phyloP scores from a whole-genome alignment of 176 grass and related monocot genomes.

The Metroxylon sagu region DNA sequence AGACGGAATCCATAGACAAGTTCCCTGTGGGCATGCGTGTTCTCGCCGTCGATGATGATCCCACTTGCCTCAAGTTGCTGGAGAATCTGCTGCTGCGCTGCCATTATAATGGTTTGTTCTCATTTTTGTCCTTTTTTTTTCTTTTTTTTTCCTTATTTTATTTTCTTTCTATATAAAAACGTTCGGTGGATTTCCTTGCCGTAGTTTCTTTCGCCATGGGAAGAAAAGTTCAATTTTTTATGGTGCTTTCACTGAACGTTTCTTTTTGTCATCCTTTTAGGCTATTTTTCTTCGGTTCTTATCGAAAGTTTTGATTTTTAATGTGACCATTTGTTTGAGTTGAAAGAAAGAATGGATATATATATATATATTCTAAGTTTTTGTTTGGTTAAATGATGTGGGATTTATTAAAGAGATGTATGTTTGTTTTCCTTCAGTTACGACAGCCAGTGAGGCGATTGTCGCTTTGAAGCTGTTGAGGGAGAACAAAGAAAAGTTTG shows the following conservation, averaged over 20 bases:
- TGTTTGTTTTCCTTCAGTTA: slow-evolving; percentile 28
- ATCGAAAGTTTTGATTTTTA: no score
- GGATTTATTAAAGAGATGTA: no score
- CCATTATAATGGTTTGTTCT: slow-evolving; percentile 6
- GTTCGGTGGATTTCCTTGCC: no score
- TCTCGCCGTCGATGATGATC: slow-evolving; percentile 20
- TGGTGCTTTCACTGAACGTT: no score
- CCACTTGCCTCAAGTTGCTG: slow-evolving; percentile 18
- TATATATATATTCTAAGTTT: neutral
- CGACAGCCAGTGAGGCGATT: slow-evolving; percentile 23
- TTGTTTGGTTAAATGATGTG: neutral
- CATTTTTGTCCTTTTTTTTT: no score
- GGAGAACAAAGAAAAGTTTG: slow-evolving; percentile 39
- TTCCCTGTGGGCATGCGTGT: slow-evolving; percentile 15
- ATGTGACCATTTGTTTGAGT: no score
- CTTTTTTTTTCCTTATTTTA: neutral
- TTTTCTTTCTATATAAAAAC: neutral
- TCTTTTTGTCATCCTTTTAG: neutral
- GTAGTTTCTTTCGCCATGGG: slow-evolving; percentile 14
- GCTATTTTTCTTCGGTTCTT: no score
- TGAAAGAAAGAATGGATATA: neutral
- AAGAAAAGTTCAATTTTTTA: neutral
- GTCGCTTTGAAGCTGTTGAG: slow-evolving; percentile 39
- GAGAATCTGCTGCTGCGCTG: slow-evolving; percentile 7
- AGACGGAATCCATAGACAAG: neutral